phyloP scores from a whole-genome alignment of 345 rosid genomes.

The Aethionema arabicum region DNA sequence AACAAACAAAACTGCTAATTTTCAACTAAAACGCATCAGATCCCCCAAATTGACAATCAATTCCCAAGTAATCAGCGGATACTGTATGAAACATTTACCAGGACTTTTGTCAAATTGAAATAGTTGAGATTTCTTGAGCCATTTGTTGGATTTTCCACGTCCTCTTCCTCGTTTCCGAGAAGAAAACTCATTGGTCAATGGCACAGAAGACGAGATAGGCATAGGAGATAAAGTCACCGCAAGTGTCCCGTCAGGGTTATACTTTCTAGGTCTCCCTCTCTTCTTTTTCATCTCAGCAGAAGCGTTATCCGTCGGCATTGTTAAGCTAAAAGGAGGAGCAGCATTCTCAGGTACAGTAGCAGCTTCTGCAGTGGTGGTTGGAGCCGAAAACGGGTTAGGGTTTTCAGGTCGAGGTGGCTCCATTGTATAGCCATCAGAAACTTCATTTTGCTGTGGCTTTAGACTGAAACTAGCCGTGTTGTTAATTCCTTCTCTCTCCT shows the following conservation, averaged over 20 bases:
- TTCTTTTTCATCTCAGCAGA: constrained; percentile 63
- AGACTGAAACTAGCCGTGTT: constrained; percentile 39
- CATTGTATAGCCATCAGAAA: constrained; percentile 47
- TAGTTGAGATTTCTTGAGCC: constrained; percentile 59
- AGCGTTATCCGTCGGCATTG: constrained; percentile 37
- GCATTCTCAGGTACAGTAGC: constrained; percentile 24
- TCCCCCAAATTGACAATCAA: background rate
- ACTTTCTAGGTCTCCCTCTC: constrained; percentile 94
- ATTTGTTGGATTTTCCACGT: constrained; percentile 45
- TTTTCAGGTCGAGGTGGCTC: constrained; percentile 55
- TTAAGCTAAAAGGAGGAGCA: constrained; percentile 34
- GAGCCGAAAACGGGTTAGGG: constrained; percentile 38
- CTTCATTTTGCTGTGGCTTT: constrained; percentile 52
- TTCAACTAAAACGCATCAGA: background rate
- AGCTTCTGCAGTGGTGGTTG: constrained; percentile 27
- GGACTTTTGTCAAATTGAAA: constrained; percentile 54
- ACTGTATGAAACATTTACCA: constrained; percentile 39
- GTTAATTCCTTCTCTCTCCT: constrained; percentile 57
- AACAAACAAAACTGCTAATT: constrained; percentile 19
- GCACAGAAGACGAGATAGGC: constrained; percentile 92
- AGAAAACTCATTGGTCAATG: constrained; percentile 56
- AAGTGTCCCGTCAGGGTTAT: constrained; percentile 64
- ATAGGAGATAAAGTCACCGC: constrained; percentile 67
- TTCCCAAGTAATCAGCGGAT: too few relatives aligned
- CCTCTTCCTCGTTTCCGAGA: constrained; percentile 68